Conservation (phyloP, 257 asterid genomes). For the Jacaranda mimosifolia region DNA sequence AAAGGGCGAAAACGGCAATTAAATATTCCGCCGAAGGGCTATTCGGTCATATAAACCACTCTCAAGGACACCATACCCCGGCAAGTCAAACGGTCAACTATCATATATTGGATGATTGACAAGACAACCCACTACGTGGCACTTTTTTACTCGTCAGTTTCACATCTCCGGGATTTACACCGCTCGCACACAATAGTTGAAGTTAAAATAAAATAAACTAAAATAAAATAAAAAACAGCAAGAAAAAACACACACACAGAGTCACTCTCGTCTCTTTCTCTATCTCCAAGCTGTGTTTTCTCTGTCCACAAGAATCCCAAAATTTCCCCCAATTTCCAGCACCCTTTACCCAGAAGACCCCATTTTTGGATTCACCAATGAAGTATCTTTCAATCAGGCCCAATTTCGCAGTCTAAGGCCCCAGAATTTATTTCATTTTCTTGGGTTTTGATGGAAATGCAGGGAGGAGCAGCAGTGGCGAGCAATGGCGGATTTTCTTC, state of each 20-base stretch:
- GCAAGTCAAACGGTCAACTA: constrained; percentile 60
- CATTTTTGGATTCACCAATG: constrained; percentile 45
- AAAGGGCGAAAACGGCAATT: too few species aligned
- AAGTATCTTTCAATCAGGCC: constrained; percentile 31
- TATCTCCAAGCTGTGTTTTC: constrained; percentile 41
- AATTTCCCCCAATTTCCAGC: constrained; percentile 41
- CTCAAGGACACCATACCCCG: neutral
- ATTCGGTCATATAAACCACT: too few species aligned
- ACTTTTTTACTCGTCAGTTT: constrained; percentile 30
- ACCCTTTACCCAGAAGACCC: constrained; percentile 27
- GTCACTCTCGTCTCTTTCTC: constrained; percentile 44
- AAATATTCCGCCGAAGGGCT: too few species aligned
- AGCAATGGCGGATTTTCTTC: constrained; percentile 49
- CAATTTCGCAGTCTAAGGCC: constrained; percentile 8
- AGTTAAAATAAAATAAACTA: neutral
- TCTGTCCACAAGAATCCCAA: constrained; percentile 40
- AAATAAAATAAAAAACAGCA: constrained; percentile 4
- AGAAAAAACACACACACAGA: constrained; percentile 34
- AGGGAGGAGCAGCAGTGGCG: constrained; percentile 53
- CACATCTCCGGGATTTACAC: constrained; percentile 54
- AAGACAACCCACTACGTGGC: constrained; percentile 48
- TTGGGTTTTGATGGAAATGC: constrained; percentile 44
- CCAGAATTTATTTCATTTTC: neutral
- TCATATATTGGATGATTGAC: constrained; percentile 49
- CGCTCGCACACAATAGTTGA: constrained; percentile 40